phyloP scores from a whole-genome alignment of 2,329 filamentous ascomycete species.

The Colletotrichum sp. region DNA sequence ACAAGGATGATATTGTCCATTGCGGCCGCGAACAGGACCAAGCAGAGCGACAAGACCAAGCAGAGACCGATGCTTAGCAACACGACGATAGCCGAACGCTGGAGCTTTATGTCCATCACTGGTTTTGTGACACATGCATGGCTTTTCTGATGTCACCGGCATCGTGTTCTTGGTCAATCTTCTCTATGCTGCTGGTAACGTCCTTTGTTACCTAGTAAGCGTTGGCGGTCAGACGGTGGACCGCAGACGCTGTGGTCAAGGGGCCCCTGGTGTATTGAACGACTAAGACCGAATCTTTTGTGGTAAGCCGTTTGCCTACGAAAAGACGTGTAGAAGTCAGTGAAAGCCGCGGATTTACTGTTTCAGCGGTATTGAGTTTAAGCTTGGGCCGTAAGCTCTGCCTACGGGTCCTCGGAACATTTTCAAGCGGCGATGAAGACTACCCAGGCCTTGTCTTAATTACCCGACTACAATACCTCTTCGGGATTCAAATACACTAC shows the following conservation, averaged over 20 bases:
- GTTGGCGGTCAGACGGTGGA: too few species aligned
- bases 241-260: too few species aligned
- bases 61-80: not conserved
- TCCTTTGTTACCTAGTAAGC: not conserved
- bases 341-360: not conserved
- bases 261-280: too few species aligned
- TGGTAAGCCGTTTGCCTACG: not conserved
- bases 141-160: not conserved
- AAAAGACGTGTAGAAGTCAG: not conserved
- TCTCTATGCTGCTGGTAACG: not conserved
- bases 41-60: not conserved
- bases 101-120: not conserved
- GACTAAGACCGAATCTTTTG: not conserved
- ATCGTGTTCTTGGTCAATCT: not conserved
- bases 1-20: not conserved
- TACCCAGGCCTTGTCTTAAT: not conserved
- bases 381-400: not conserved
- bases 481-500: not conserved
- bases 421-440: not conserved
- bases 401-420: not conserved
- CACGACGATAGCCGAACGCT: not conserved
- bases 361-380: not conserved
- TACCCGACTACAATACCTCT: not conserved
- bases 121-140: not conserved
- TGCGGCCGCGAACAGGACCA: not conserved